Evolutionary conservation across 306 rosid genomes (phyloP).

Genomic region (Ceratonia siliqua): DNA sequence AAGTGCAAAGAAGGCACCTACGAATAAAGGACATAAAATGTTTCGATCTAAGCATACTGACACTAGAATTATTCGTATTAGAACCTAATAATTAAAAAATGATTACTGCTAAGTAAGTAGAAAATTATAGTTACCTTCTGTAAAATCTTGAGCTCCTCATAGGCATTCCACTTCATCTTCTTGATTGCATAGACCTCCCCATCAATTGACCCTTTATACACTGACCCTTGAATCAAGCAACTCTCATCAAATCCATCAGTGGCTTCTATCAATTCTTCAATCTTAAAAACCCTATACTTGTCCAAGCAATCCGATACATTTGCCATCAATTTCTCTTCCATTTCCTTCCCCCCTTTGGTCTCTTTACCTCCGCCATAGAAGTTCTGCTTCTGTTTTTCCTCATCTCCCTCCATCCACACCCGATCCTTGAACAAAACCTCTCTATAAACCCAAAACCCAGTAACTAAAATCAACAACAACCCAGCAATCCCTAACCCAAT

Average conservation of each 20-base stretch:
- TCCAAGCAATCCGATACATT: conserved; percentile 92
- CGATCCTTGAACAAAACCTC: conserved; percentile 45
- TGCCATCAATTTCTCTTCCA: conserved; percentile 69
- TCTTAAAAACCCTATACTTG: conserved; percentile 75
- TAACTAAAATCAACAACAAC: conserved; percentile 54
- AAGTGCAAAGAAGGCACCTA: no score
- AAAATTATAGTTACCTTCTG: conserved; percentile 66
- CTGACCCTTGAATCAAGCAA: conserved; percentile 79
- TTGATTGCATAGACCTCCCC: conserved; percentile 76
- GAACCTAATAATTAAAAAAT: neutral
- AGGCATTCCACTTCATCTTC: conserved; percentile 97
- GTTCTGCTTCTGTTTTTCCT: conserved; percentile 34
- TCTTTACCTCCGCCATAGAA: conserved; percentile 31
- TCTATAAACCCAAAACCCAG: conserved; percentile 53
- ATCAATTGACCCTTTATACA: conserved; percentile 64
- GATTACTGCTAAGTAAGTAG: neutral
- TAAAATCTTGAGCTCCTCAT: conserved; percentile 94
- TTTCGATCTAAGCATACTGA: neutral
- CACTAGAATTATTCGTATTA: neutral
- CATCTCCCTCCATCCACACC: conserved; percentile 30
- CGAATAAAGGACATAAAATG: neutral
- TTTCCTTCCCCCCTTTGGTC: conserved; percentile 28
- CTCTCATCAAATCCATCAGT: conserved; percentile 64
- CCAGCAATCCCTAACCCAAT: conserved; percentile 70
- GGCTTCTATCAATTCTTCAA: conserved; percentile 68